A percentile compares a stretch with the other conserved stretches of the same genome.
These are phyloP conservation scores for Crepidotus variabilis DNA, from an alignment of 768 basidiomycete genomes.

Conservation along the genomic window DNA sequence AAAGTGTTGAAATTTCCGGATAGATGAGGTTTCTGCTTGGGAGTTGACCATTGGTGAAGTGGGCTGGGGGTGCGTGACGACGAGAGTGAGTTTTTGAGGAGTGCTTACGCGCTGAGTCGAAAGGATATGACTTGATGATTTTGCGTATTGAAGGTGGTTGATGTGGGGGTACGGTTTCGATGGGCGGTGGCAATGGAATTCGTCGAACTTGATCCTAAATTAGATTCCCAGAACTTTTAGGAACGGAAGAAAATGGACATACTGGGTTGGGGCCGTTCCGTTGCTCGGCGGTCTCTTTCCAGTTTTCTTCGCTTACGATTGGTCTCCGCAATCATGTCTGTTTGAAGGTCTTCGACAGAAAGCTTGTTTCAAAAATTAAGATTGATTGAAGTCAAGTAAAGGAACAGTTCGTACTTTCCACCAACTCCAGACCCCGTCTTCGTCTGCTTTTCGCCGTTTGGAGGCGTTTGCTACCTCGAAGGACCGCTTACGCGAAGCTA, in stretches of 20 bases:
- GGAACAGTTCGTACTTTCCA: conserved; percentile 65
- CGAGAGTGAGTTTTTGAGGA: not conserved
- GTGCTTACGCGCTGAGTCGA: conserved; percentile 25
- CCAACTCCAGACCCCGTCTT: conserved; percentile 80
- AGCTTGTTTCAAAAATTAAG: conserved; percentile 38
- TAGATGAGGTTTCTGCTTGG: conserved; percentile 29
- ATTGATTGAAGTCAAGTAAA: not conserved
- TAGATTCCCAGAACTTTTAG: not conserved
- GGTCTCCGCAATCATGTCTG: conserved; percentile 85
- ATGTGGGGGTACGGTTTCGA: conserved; percentile 32
- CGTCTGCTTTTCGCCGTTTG: conserved; percentile 65
- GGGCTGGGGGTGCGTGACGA: not conserved
- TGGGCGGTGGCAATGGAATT: conserved; percentile 51
- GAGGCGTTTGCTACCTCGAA: conserved; percentile 63
- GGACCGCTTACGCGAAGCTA: conserved; percentile 71
- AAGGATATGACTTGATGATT: conserved; percentile 58
- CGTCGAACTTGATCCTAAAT: conserved; percentile 40
- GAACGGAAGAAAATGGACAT: conserved; percentile 19
- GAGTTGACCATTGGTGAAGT: conserved; percentile 16
- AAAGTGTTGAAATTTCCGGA: conserved; percentile 45
- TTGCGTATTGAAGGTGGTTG: conserved; percentile 63
- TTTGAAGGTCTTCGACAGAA: conserved; percentile 75
- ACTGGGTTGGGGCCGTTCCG: conserved; percentile 79
- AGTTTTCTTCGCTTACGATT: conserved; percentile 81
- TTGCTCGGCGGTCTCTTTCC: conserved; percentile 78